Evolutionary conservation across 129 eudicot genomes (phyloP).

Genomic region (Escallonia herrerae): DNA sequence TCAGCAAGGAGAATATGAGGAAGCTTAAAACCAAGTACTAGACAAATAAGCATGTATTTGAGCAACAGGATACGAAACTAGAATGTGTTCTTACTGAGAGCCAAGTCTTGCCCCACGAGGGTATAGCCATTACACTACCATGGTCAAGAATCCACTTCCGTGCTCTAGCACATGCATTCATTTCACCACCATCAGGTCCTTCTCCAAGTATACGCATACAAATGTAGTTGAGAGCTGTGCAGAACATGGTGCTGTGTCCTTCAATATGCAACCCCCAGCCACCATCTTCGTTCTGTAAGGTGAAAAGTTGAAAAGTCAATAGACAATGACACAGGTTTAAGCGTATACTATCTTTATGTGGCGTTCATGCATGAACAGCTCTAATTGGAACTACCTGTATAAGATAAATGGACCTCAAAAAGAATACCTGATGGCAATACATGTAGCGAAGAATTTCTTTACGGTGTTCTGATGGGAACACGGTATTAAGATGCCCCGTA

Average conservation of each 20-base stretch:
- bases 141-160: conserved; percentile 77
- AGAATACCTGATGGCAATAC: too few species aligned
- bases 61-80: not conserved
- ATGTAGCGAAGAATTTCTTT: too few species aligned
- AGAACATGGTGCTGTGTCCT: conserved; percentile 69
- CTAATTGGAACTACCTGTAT: too few species aligned
- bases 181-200: conserved; percentile 46
- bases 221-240: conserved; percentile 46
- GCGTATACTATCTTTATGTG: too few species aligned
- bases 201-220: conserved; percentile 62
- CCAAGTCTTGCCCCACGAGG: conserved; percentile 88
- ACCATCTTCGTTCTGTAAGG: conserved; percentile 58
- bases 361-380: too few species aligned
- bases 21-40: too few species aligned
- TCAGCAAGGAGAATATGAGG: too few species aligned
- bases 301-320: not conserved
- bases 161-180: conserved; percentile 44
- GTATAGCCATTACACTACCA: conserved; percentile 45
- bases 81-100: conserved; percentile 35
- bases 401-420: too few species aligned
- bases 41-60: not conserved
- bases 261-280: conserved; percentile 77
- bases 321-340: too few species aligned
- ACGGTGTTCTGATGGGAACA: too few species aligned
- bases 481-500: too few species aligned